These are phyloP conservation scores for Ampelomyces quisqualis DNA, from an alignment of 2,329 filamentous ascomycete species.

Conservation along the genomic window DNA sequence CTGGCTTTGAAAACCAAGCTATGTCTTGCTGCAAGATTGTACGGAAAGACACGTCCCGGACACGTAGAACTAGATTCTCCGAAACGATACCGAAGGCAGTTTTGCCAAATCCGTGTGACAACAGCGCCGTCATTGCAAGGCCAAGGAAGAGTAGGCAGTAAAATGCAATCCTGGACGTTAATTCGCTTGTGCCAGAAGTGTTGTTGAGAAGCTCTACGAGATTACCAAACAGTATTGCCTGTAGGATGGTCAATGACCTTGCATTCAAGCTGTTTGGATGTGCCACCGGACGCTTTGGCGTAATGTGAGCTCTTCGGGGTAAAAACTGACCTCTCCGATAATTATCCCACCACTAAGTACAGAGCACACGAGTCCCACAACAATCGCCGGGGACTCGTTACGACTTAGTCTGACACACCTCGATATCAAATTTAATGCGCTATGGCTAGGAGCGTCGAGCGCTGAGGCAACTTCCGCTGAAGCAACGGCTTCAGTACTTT, in stretches of 20 bases:
- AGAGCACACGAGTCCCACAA: conserved; percentile 48
- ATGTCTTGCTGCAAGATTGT: conserved; percentile 59
- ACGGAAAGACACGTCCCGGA: conserved; percentile 51
- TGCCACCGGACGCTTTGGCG: background rate
- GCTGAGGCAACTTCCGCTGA: background rate
- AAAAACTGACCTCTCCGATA: conserved; percentile 55
- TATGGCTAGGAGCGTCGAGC: conserved; percentile 13
- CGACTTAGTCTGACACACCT: conserved; percentile 35
- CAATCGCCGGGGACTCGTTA: conserved; percentile 44
- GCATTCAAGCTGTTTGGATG: background rate
- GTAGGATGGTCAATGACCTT: background rate
- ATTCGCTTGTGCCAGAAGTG: conserved; percentile 16
- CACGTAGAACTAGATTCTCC: conserved; percentile 48
- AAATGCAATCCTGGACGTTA: conserved; percentile 41
- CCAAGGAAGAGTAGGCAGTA: conserved; percentile 56
- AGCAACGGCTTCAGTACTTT: conserved; percentile 1
- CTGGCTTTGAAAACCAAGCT: conserved; percentile 50
- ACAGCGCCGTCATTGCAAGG: conserved; percentile 53
- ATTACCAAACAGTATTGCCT: conserved; percentile 33
- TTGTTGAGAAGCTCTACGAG: conserved; percentile 35
- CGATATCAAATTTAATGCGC: conserved; percentile 18
- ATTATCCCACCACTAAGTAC: conserved; percentile 53
- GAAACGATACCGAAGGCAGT: conserved; percentile 53
- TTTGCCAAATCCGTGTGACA: conserved; percentile 48
- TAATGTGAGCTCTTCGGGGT: background rate